Conservation (phyloP, 2,329 filamentous ascomycete genomes). For the Escovopsis sp. region DNA sequence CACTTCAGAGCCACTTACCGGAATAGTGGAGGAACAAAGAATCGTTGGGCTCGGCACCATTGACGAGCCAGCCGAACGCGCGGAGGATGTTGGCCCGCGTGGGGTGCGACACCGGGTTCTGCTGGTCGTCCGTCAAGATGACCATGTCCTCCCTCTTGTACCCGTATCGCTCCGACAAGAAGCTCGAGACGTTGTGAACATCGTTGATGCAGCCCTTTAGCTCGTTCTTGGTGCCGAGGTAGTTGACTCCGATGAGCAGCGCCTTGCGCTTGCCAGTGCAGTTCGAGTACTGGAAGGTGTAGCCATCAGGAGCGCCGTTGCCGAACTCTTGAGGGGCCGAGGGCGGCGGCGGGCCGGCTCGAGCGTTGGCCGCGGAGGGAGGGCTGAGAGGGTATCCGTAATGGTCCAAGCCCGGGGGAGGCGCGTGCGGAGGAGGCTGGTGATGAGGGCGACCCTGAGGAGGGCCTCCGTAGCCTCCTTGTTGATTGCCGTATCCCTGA, state of each 20-base stretch:
- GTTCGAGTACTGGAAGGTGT: conserved; percentile 63
- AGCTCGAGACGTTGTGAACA: conserved; percentile 59
- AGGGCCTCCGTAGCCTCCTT: conserved; percentile 12
- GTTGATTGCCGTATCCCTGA: conserved; percentile 8
- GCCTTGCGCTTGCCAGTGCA: conserved; percentile 62
- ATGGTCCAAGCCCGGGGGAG: conserved; percentile 27
- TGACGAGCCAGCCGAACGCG: conserved; percentile 64
- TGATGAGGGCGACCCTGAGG: conserved; percentile 9
- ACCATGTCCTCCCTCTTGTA: conserved; percentile 74
- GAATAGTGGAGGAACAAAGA: conserved; percentile 68
- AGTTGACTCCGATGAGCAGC: conserved; percentile 67
- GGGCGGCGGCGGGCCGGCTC: conserved; percentile 29
- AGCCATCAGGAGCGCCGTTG: conserved; percentile 51
- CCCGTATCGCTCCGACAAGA: conserved; percentile 50
- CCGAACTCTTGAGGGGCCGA: conserved; percentile 43
- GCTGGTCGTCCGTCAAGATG: conserved; percentile 60
- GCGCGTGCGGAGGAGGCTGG: conserved; percentile 22
- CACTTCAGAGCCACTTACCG: conserved; percentile 23
- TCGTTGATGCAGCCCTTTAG: conserved; percentile 70
- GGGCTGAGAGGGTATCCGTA: conserved; percentile 30
- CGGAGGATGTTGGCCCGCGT: conserved; percentile 63
- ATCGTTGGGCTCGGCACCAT: conserved; percentile 57
- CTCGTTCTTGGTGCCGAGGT: conserved; percentile 58
- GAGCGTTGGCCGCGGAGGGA: conserved; percentile 12
- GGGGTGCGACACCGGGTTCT: conserved; percentile 53